Conservation (phyloP, 345 rosid genomes). For the Dovyalis caffra region DNA sequence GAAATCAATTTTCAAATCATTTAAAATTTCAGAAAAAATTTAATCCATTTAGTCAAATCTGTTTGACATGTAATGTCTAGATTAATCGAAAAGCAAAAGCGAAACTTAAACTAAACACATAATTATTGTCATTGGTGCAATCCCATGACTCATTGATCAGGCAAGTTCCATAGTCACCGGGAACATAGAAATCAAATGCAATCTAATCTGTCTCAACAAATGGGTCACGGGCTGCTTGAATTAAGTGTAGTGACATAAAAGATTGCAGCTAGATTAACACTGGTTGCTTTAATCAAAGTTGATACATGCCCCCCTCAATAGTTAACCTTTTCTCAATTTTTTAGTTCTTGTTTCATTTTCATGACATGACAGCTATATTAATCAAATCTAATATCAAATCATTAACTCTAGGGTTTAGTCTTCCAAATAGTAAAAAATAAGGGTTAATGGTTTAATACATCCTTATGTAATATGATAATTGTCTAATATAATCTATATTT, state of each 20-base stretch:
- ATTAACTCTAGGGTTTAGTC: too few relatives aligned
- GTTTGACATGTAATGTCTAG: neutral
- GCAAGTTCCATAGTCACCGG: neutral
- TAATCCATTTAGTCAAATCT: too few relatives aligned
- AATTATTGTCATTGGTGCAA: neutral
- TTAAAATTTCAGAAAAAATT: too few relatives aligned
- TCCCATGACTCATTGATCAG: neutral
- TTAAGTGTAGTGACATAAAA: neutral
- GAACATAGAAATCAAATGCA: neutral
- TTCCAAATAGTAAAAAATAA: too few relatives aligned
- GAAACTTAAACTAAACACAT: neutral
- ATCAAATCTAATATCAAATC: neutral
- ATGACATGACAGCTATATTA: neutral
- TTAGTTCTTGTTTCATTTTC: neutral
- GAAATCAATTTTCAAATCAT: too few relatives aligned
- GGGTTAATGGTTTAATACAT: too few relatives aligned
- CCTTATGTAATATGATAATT: too few relatives aligned
- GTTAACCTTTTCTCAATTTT: neutral
- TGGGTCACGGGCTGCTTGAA: slow-evolving; percentile 10
- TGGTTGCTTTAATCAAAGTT: neutral
- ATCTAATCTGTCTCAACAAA: neutral
- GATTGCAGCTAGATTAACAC: neutral
- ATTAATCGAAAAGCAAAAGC: neutral
- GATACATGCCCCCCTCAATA: neutral
- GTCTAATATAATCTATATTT: too few relatives aligned